Base-by-base conservation (phyloP, 1,284 basidiomycete species). In the Spongiforma sp. region DNA sequence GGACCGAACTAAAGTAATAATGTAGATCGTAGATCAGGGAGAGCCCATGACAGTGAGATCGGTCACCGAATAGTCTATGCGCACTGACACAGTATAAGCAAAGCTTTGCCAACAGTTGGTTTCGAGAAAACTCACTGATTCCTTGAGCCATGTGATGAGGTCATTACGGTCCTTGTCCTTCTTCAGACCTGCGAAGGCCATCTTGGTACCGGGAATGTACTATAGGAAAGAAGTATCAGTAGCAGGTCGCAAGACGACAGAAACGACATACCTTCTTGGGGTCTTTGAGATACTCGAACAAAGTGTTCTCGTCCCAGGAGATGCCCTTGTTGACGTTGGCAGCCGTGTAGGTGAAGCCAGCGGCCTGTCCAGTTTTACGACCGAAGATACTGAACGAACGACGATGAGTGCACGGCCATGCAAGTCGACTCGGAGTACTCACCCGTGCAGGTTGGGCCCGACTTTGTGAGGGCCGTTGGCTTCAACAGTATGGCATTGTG, bases 281-380 rank as follows among this genome's bases (percentile, higher is more conserved):
- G 87, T 98, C 95, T 83, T 94, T 91, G 65, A 96, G 89, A 82
- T 96, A 96, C 67, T 96, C 94, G 75, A 95, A 97, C 36, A 97
- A 84, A n/a, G 93, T 95, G n/a, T 88, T 60, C 80, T 94, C 90
- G 41, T 84, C 79, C 93, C 98, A 99, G 54, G 81, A 84, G 68
- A 99, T 85, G 65, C 91, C 96, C 87, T 98, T 98, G 87, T 94
- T 98, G 68, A 97, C 84, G 84, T 99, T 99, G 76, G 97, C 97
- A 65, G 94, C 89, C 61, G 96, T 97, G 86, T 98, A 99, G 17
- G 90, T 90, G 89, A 86, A 99, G 65, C 91, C 92, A 36, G 92
- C 89, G 52, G 84, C 94, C 75, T 94, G 89, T 65, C 98, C 97
- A 52, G 94, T 91, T 81, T 96, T 91, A 73, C 96, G 94, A 68